Base-by-base conservation (phyloP, 2,329 filamentous ascomycete species). In the Aspergillus eucalypticola region DNA sequence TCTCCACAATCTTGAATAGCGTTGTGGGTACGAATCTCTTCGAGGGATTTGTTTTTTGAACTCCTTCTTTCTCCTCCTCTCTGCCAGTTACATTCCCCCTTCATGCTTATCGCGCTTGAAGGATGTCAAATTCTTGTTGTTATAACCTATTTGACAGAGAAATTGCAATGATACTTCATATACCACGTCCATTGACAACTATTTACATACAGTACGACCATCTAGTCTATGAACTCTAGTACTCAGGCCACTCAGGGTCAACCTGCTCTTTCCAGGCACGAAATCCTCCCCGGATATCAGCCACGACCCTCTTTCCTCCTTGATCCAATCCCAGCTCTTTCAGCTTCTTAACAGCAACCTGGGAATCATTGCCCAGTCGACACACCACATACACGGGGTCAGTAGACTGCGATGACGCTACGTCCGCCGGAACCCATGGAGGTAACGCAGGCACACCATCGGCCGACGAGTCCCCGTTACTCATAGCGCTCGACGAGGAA, bases 361-460 rank as follows among this genome's bases (percentile, higher is more conserved):
- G 80, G 1, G 79, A 82, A 57, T 82, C 80, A 53, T 82, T 82
- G 1, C 80, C 80, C n/a, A 76, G 72, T 13, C 79, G 78, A 61
- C 80, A 82, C 8, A 82, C 74, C 15, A 81, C 76, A 53, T 79
- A 78, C 5, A 81, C 72, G 3, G 76, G 73, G 17, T 71, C 62
- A 1, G 60, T 71, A 1, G 67, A 67, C 5, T 69, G 63, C 2
- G 61, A 11, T 4, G 64, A 60, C 19, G 59, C 58, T 23, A 75
- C 48, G 38, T 71, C 63, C 8, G 66, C 27, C 1, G 73, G 73
- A 8, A 75, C 44, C 71, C 71, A 74, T 2, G 70, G 51, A 7
- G 71, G 69, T 2, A 69, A 39, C 15, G 61, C n/a, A 17, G 42
- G 32, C 17, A 56, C 55, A 19, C 56, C 50, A 19, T 38, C 39